Conservation (phyloP, 306 rosid genomes). For the Cyclanthera cordifolia region DNA sequence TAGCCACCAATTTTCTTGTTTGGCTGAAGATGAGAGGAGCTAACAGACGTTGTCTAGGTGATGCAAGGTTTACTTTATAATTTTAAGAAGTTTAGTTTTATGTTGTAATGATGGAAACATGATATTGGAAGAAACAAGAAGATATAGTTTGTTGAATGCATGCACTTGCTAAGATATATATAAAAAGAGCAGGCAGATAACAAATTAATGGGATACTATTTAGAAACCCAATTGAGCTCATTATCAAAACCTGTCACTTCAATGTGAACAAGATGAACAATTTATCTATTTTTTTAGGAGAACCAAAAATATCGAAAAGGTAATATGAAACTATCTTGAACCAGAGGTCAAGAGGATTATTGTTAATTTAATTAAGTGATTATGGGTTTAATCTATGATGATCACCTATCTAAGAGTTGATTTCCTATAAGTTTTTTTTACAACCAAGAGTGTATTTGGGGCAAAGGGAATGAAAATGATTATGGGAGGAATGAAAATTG, state of each 20-base stretch:
- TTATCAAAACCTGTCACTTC: background rate
- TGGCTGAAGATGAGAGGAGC: background rate
- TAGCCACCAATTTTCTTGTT: background rate
- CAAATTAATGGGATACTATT: background rate
- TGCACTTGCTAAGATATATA: background rate
- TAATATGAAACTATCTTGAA: background rate
- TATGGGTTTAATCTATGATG: no score
- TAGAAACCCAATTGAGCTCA: background rate
- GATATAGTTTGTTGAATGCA: background rate
- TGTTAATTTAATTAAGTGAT: no score
- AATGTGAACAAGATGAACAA: background rate
- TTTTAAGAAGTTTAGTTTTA: background rate
- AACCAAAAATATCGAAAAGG: background rate
- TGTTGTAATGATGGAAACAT: background rate
- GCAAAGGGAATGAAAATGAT: no score
- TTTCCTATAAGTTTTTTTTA: no score
- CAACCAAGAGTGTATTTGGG: no score
- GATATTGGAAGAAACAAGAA: background rate
- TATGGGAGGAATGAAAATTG: no score
- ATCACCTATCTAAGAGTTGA: no score
- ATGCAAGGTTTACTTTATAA: background rate
- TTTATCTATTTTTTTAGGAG: background rate
- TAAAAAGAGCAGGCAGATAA: background rate
- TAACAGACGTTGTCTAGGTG: no score
- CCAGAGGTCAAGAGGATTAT: no score